These are phyloP conservation scores for Coemansia sp. DNA, from an alignment of 192 early-diverging fungal species.

Conservation along the genomic window DNA sequence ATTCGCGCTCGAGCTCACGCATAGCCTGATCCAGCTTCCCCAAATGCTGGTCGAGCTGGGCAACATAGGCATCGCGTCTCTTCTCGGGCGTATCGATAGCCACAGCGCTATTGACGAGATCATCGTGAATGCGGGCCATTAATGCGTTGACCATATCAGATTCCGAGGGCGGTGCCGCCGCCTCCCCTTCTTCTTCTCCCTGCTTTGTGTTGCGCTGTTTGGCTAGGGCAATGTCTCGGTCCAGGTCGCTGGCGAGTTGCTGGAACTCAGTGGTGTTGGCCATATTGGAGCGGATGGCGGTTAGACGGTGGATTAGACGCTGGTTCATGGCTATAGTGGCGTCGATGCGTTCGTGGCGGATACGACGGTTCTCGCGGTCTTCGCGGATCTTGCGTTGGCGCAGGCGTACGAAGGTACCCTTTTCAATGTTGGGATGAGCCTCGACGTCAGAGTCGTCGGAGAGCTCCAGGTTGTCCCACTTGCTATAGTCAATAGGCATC, in stretches of 20 bases:
- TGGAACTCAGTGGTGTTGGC: too few species aligned
- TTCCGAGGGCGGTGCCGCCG: slow-evolving; percentile 28
- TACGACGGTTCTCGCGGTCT: slow-evolving; percentile 72
- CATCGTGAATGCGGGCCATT: slow-evolving; percentile 52
- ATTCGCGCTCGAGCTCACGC: slow-evolving; percentile 53
- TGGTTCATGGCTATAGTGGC: slow-evolving; percentile 35
- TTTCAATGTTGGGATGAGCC: slow-evolving; percentile 94
- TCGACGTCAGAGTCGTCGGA: slow-evolving; percentile 98
- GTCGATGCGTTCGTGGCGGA: slow-evolving; percentile 58
- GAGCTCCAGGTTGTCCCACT: slow-evolving; percentile 96
- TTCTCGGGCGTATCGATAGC: slow-evolving; percentile 22
- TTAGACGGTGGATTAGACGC: slow-evolving; percentile 36
- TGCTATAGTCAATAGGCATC: slow-evolving; percentile 82
- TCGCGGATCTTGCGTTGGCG: slow-evolving; percentile 88
- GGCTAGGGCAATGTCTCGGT: slow-evolving; percentile 36
- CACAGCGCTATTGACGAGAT: slow-evolving; percentile 24
- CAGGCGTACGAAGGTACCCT: slow-evolving; percentile 87
- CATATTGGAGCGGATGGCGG: slow-evolving; percentile 22
- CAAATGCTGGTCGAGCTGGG: slow-evolving; percentile 47
- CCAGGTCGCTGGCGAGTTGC: slow-evolving; percentile 9
- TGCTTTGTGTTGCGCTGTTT: slow-evolving; percentile 46
- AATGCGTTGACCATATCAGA: slow-evolving; percentile 59
- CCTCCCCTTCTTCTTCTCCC: slow-evolving; percentile 21
- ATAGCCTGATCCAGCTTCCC: slow-evolving; percentile 41
- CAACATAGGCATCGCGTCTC: slow-evolving; percentile 42